A percentile compares a stretch with the other conserved stretches of the same genome.
phyloP scores from a whole-genome alignment of 2,329 filamentous ascomycete species.

The Paraconiothyrium brasiliense region DNA sequence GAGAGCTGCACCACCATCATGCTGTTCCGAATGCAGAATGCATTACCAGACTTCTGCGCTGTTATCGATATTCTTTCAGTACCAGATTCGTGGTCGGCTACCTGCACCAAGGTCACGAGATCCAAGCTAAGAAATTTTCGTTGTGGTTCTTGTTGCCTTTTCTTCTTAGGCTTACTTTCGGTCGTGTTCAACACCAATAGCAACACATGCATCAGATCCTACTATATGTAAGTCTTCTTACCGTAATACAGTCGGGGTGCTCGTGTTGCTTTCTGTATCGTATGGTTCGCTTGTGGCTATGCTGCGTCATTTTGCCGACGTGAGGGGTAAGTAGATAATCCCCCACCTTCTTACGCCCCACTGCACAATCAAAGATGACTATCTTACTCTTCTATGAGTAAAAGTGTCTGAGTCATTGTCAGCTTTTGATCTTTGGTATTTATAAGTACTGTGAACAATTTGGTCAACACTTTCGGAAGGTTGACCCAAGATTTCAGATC shows the following conservation, averaged over 20 bases:
- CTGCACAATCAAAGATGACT: neutral
- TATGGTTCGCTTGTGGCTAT: neutral
- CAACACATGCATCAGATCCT: neutral
- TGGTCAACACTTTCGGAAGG: neutral
- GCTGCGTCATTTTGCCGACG: neutral
- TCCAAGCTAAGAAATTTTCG: neutral
- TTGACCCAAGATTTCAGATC: neutral
- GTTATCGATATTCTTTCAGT: no score
- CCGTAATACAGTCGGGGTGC: neutral
- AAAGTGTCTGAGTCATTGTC: no score
- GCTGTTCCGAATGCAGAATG: no score
- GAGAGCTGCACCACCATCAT: no score
- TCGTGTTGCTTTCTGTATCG: no score
- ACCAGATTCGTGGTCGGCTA: no score
- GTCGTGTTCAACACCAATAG: no score
- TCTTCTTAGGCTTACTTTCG: neutral
- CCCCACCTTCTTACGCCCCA: neutral
- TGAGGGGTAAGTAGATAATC: neutral
- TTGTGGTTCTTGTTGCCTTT: neutral
- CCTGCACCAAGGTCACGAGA: neutral
- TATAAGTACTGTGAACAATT: neutral
- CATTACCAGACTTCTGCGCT: no score
- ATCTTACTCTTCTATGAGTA: neutral
- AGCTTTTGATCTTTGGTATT: neutral
- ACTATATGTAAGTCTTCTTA: neutral